Evolutionary conservation across 169 alveolate genomes (phyloP).

Genomic region (Eimeria falciformis): DNA sequence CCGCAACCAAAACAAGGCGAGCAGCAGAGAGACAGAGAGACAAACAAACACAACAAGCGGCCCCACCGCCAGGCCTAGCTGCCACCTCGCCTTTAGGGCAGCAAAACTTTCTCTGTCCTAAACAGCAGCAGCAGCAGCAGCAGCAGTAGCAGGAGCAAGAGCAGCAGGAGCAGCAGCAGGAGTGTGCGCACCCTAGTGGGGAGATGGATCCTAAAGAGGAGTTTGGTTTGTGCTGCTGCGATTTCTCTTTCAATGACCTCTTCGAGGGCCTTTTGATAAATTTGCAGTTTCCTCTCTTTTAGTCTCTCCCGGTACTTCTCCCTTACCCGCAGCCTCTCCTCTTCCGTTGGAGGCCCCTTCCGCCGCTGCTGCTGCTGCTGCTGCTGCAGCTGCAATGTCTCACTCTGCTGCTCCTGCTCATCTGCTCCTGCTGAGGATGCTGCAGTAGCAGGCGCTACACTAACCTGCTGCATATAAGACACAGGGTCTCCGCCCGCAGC

Average conservation of each 20-base stretch:
- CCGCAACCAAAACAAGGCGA: background rate
- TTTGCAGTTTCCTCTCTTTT: background rate
- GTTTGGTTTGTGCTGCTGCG: background rate
- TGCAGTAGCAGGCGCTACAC: background rate
- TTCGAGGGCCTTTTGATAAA: slow-evolving; percentile 55
- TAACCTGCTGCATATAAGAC: too few species aligned
- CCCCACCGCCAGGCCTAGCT: background rate
- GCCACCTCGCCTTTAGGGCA: background rate
- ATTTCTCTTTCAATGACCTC: background rate
- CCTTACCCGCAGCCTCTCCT: background rate
- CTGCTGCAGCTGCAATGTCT: slow-evolving; percentile 1
- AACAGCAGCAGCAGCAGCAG: too few species aligned
- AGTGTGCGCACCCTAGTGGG: slow-evolving; percentile 21
- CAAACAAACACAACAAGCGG: background rate
- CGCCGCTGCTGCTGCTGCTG: background rate
- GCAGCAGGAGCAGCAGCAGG: slow-evolving; percentile 34
- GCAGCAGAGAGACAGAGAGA: background rate
- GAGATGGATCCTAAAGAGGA: slow-evolving; percentile 23
- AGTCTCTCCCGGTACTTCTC: background rate
- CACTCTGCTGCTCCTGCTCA: background rate
- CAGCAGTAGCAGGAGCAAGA: slow-evolving; percentile 50
- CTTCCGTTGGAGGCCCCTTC: background rate
- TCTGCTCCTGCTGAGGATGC: slow-evolving; percentile 11
- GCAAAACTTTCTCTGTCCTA: background rate
- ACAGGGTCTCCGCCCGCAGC: too few species aligned